Conservation (phyloP, 2,329 filamentous ascomycete genomes). For the Talaromyces sp. region DNA sequence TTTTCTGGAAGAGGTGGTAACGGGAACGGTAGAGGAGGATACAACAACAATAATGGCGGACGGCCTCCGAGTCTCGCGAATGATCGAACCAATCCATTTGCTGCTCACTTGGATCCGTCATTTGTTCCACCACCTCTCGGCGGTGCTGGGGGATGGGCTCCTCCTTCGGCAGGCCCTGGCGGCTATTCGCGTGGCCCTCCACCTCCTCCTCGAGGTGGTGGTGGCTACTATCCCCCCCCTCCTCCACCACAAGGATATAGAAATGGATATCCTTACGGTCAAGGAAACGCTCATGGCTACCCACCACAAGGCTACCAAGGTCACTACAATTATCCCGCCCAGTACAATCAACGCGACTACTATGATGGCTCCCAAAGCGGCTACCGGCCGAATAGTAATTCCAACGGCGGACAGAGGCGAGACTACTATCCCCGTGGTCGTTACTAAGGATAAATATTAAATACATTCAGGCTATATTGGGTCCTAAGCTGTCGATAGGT, state of each 20-base stretch:
- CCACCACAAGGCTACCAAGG: slow-evolving; percentile 17
- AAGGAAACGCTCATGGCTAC: slow-evolving; percentile 22
- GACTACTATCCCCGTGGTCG: neutral
- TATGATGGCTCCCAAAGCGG: slow-evolving; percentile 22
- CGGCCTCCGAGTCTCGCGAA: slow-evolving; percentile 17
- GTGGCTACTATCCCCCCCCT: slow-evolving; percentile 19
- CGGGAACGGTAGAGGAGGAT: slow-evolving; percentile 40
- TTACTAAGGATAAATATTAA: neutral
- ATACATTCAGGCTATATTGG: neutral
- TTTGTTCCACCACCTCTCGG: slow-evolving; percentile 30
- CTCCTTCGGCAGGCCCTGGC: slow-evolving; percentile 24
- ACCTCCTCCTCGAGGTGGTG: slow-evolving; percentile 33
- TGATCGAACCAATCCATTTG: slow-evolving; percentile 41
- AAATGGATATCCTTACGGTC: slow-evolving; percentile 20
- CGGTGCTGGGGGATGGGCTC: slow-evolving; percentile 28
- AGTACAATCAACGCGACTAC: slow-evolving; percentile 19
- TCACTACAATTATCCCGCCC: slow-evolving; percentile 15
- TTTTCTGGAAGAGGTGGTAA: slow-evolving; percentile 40
- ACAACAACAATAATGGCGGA: slow-evolving; percentile 46
- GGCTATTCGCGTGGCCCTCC: slow-evolving; percentile 32
- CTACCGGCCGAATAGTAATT: neutral
- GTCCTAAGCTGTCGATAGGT: neutral
- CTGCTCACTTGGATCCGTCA: slow-evolving; percentile 42
- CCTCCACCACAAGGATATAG: slow-evolving; percentile 12
- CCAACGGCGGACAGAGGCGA: neutral